Evolutionary conservation across 176 grass and related monocot species (phyloP), one percentile per base, ranked within the genome.

Genomic region (Neostapfia colusana): DNA sequence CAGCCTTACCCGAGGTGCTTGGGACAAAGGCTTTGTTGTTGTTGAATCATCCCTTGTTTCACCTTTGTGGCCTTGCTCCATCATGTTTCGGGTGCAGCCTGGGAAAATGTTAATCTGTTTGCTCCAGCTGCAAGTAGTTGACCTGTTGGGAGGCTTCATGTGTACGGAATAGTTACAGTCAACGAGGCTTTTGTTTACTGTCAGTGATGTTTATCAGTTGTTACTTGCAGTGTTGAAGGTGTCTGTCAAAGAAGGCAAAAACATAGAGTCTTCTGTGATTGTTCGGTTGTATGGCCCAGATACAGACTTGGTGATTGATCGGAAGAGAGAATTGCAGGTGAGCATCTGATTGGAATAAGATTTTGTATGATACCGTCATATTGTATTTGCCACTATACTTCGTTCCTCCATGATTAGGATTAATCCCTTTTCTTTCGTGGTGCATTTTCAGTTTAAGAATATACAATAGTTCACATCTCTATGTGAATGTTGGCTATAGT

Each of bases 231-330:
- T 99, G 83, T 77, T 99, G 18, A 99, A 99, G 74, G 91, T 99
- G 26, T 92, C 85, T 74, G 76, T 78, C 16, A 87, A 81, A 85
- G 85, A 90, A 69, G 80, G 71, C 2, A 67, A 20, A 6, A 83
- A 15, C 46, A 82, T 62, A 21, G 63, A 82, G 66, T 86, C 78
- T 72, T 28, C 81, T 85, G 70, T 99, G 59, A 95, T 89, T 63
- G 89, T 99, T 75, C 92, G 95, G 40, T 75, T 99, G 41, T 99
- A 90, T 82, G 95, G 95, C 65, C 95, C 95, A 38, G 92, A 92
- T 74, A 95, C 91, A 0, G 95, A 99, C 70, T 83, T 95, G 66
- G 91, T 99, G 76, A 99, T 99, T 40, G 95, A 99, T 75, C 91
- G 95, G 18, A 84, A 99, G 77, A 90, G 95, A 75, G 95, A 99